phyloP scores from a whole-genome alignment of 805 yeast species.

The Cyberlindnera euphorbiiphila region DNA sequence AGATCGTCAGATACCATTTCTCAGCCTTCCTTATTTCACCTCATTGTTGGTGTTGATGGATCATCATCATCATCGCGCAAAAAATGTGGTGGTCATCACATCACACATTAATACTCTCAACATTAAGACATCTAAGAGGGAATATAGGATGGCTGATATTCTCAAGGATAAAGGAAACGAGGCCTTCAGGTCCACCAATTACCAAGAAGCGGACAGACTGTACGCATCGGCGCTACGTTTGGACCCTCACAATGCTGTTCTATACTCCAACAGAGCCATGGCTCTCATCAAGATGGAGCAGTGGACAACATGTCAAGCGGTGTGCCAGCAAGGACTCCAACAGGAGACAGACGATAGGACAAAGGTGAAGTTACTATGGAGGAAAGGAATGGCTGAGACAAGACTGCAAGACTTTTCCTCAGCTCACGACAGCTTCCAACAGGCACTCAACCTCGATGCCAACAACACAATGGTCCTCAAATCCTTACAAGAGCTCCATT shows the following conservation, averaged over 20 bases:
- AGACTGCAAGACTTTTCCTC: slow-evolving; percentile 26
- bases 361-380: slow-evolving; percentile 45
- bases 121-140: too few relatives aligned
- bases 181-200: slow-evolving; percentile 45
- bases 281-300: slow-evolving; percentile 50
- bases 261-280: slow-evolving; percentile 68
- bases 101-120: not conserved
- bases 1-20: slow-evolving; percentile 44
- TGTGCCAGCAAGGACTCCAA: slow-evolving; percentile 47
- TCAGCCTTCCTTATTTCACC: too few relatives aligned
- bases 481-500: slow-evolving; percentile 32
- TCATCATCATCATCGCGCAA: too few relatives aligned
- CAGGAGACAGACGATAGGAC: slow-evolving; percentile 31
- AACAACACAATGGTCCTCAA: slow-evolving; percentile 35
- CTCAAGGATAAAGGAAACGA: slow-evolving; percentile 45
- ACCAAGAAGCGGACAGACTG: slow-evolving; percentile 43
- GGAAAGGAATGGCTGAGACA: slow-evolving; percentile 42
- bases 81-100: too few relatives aligned
- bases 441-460: slow-evolving; percentile 41
- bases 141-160: slow-evolving; percentile 30
- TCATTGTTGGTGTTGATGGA: too few relatives aligned
- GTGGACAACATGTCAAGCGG: slow-evolving; percentile 45
- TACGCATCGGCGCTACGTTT: slow-evolving; percentile 54
- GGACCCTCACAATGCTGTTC: slow-evolving; percentile 48
- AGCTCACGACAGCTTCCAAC: slow-evolving; percentile 31